A percentile compares a stretch with the other conserved stretches of the same genome.
These are phyloP conservation scores for Microcyclospora tardicrescens DNA, from an alignment of 2,329 filamentous ascomycete genomes.

Conservation along the genomic window DNA sequence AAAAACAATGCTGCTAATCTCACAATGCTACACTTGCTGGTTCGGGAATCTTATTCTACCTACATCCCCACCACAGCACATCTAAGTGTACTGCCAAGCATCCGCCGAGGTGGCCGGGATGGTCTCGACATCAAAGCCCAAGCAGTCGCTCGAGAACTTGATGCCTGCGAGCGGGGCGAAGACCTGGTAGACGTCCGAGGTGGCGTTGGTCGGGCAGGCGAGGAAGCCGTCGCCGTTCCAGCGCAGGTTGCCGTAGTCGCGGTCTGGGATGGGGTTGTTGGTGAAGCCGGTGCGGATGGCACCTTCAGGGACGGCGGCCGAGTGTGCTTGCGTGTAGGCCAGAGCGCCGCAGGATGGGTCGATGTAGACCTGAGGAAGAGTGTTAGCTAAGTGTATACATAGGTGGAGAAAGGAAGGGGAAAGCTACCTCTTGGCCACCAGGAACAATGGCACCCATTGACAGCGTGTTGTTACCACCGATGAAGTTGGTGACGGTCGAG, in stretches of 20 bases:
- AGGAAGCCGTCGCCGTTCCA: slow-evolving; percentile 7
- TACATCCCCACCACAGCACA: not conserved
- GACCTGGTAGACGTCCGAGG: slow-evolving; percentile 8
- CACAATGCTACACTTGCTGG: not conserved
- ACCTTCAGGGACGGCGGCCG: slow-evolving; percentile 13
- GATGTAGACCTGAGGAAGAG: slow-evolving; percentile 16
- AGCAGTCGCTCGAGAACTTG: slow-evolving; percentile 8
- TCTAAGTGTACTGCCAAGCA: slow-evolving; percentile 17
- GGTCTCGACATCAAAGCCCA: slow-evolving; percentile 10
- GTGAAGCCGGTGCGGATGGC: slow-evolving; percentile 16
- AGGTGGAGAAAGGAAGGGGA: not conserved
- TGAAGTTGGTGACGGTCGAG: slow-evolving; percentile 13
- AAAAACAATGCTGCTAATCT: not conserved
- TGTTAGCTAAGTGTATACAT: not conserved
- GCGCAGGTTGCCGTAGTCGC: slow-evolving; percentile 9
- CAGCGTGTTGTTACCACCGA: slow-evolving; percentile 6
- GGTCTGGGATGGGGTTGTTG: slow-evolving; percentile 2
- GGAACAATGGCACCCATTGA: slow-evolving; percentile 12
- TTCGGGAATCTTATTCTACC: not conserved
- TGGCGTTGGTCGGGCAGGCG: slow-evolving; percentile 8
- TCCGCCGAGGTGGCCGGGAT: not conserved
- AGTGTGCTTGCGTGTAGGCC: slow-evolving; percentile 19
- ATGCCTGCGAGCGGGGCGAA: slow-evolving; percentile 9
- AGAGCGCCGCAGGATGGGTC: slow-evolving; percentile 15
- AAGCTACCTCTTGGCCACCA: slow-evolving; percentile 11